Evolutionary conservation across 2,329 filamentous ascomycete genomes (phyloP), one percentile per base, ranked within the genome.

Genomic region (Zarea fungicola): DNA sequence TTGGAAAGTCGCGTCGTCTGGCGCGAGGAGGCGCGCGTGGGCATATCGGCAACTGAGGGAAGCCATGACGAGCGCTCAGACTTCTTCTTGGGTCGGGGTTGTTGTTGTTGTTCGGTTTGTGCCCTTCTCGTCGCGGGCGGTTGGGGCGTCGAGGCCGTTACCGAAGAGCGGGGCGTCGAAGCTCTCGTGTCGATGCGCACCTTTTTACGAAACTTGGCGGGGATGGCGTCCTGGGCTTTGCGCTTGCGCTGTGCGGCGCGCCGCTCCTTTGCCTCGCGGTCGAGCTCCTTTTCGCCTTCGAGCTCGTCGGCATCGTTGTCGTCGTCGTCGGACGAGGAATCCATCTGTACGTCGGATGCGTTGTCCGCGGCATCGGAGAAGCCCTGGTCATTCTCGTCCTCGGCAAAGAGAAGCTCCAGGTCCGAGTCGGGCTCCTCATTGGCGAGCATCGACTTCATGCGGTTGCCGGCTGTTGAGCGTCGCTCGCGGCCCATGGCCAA

Each of bases 261-360:
- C 58, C 85, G 85, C 51, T 80, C 81, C 56, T 83, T 84, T 50
- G 85, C 89, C 58, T 86, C 80, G 55, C 81, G 84, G 67, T 93
- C 83, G 48, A 99, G 66, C 67, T 95, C 89, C 59, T 84, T 86
- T 69, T 99, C 93, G 28, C 93, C 93, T 49, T 89, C 87, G 5
- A 93, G 66, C 35, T 95, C 89, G 56, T 93, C 77, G 23, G 62
- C 64, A 44, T 82, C 83, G 21, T 59, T 56, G 50, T 95, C 89
- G 42, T 93, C 89, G 40, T 90, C 86, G 55, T 89, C 87, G 0
- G 83, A 88, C 0, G 89, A 95, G 13, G 87, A 91, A 60, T 95
- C 89, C 73, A 96, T 85, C 40, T 88, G 84, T 56, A 88, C 83
- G 62, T 96, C 92, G 2, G 85, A 88, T 3, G 72, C 80, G 47